Evolutionary conservation across 1,139 yeast species (phyloP), one percentile per base, ranked within the genome.

Genomic region (Taphrina flavorubra): DNA sequence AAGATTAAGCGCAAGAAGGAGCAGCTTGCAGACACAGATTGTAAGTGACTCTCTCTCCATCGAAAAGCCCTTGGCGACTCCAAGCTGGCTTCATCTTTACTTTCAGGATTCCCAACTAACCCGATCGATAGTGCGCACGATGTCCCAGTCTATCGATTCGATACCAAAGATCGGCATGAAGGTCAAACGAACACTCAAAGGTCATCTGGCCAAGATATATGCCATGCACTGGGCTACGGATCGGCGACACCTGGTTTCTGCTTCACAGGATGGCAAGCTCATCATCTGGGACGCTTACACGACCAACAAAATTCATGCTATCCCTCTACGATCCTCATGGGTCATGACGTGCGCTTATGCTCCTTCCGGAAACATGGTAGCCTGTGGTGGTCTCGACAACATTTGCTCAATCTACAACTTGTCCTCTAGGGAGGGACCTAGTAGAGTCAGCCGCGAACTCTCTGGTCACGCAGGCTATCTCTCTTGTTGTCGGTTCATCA

Each of bases 231-330:
- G 97, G 94, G 83, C 87, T 65, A 76, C 80, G 0, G 88, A 89
- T 74, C 85, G 90, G 16, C 78, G 80, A 53, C 82, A 81, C 55
- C 76, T 92, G 1, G 79, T 91, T 11, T 86, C 92, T 57, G 91
- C 92, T 0, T 87, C 95, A 44, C 97, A 90, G 76, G 97, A 92
- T 78, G 97, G 97, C 1, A 89, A 85, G 75, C 82, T 91, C 81
- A 82, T 92, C 61, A 78, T 91, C 40, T 92, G 97, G 97, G 94
- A 92, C 76, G 83, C 92, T 0, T 80, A 84, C 1, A 85, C 90
- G 0, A 94, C 94, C 1, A 80, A 84, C 73, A 92, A 92, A 75
- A 82, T 84, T 69, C 86, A 87, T 71, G 92, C 92, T 0, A 85
- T 92, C 18, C 75, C 74, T 13, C 73, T 80, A 37, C 75, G 76